These are phyloP conservation scores for Platanthera zijinensis DNA, from an alignment of 106 monocot species.

Conservation along the genomic window DNA sequence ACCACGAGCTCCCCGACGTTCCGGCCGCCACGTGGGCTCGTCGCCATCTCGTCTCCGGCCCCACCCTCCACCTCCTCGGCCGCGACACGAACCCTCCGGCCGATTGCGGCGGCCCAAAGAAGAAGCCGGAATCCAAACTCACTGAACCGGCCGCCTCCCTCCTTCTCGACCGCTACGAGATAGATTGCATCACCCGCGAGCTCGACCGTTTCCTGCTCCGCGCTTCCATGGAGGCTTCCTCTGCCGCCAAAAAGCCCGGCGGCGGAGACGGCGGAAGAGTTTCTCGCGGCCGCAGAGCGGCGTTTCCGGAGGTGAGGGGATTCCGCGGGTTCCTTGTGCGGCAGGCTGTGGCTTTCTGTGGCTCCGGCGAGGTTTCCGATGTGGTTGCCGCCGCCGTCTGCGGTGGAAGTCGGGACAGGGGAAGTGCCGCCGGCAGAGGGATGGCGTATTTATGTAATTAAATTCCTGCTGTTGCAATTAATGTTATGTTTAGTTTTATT, in stretches of 20 bases:
- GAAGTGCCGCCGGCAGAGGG: not conserved
- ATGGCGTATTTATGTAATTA: not conserved
- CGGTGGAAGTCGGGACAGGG: not conserved
- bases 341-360: conserved; percentile 32
- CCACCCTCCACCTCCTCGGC: no score
- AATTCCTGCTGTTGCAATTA: not conserved
- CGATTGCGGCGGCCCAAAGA: not conserved
- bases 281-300: not conserved
- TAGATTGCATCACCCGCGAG: conserved; percentile 47
- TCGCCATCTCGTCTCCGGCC: no score
- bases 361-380: conserved; percentile 9
- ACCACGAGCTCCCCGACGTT: no score
- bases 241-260: not conserved
- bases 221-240: not conserved
- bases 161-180: conserved; percentile 49
- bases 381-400: conserved; percentile 14
- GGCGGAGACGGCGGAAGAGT: not conserved
- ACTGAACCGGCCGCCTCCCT: not conserved
- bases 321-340: conserved; percentile 20
- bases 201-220: conserved; percentile 21
- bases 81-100: no score
- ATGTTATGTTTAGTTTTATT: not conserved
- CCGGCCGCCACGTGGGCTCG: no score
- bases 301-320: not conserved
- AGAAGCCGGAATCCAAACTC: not conserved